Percentiles rank a stretch among this genome's conserved stretches.
These are phyloP conservation scores for Pleurotus djamor DNA, from an alignment of 768 basidiomycete species.

Conservation along the genomic window DNA sequence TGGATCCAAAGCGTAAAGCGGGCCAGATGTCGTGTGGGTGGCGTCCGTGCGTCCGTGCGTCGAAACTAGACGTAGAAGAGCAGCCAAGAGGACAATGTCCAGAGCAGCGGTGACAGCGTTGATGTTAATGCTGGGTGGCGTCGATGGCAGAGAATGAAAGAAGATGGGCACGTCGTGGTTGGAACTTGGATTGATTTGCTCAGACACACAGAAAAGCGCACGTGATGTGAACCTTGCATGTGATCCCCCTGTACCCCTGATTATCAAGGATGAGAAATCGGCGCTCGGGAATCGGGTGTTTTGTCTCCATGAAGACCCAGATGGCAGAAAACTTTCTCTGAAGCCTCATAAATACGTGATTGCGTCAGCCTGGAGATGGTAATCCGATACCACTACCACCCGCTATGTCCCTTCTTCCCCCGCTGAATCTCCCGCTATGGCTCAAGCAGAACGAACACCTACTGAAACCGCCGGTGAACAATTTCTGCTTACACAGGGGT, in stretches of 20 bases:
- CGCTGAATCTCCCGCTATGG: conserved; percentile 92
- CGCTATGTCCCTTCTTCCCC: conserved; percentile 70
- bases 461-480: conserved; percentile 90
- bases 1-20: not conserved
- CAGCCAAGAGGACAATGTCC: too few relatives aligned
- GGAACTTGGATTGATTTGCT: not conserved
- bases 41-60: too few relatives aligned
- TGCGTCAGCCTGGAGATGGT: not conserved
- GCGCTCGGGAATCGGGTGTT: not conserved
- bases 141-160: not conserved
- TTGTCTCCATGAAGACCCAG: not conserved
- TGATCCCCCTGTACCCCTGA: not conserved
- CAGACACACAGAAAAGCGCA: not conserved
- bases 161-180: not conserved
- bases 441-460: conserved; percentile 76
- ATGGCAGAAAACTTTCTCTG: not conserved
- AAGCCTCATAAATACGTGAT: not conserved
- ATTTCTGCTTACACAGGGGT: conserved; percentile 81
- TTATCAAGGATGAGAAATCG: not conserved
- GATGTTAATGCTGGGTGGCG: too few relatives aligned
- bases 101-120: too few relatives aligned
- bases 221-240: not conserved
- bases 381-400: not conserved
- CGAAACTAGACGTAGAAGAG: too few relatives aligned
- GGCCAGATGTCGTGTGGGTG: too few relatives aligned